Evolutionary conservation across 2,329 filamentous ascomycete genomes (phyloP), one percentile per base, ranked within the genome.

Genomic region (Pleoardoris graminearum): DNA sequence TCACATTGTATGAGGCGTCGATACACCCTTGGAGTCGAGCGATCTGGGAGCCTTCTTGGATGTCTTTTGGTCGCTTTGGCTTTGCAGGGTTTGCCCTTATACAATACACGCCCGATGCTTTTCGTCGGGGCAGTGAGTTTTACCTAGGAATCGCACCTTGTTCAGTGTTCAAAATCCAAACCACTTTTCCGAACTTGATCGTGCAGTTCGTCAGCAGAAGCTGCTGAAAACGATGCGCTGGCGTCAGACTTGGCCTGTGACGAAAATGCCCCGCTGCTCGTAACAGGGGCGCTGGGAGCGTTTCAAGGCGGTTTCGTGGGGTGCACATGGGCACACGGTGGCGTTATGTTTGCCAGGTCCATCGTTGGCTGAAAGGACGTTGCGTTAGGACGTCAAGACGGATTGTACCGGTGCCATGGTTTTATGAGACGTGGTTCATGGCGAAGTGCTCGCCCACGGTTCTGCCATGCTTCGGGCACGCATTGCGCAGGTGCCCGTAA

Each of bases 61-160:
- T 67, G 53, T 60, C 62, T 68, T 53, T 48, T 55, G 46, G 41
- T 53, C 53, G 61, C 50, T 56, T 53, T 61, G 58, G 45, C 58
- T 59, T 61, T 33, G 52, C 57, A 56, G 61, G 50, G 43, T 36
- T 56, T 50, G 64, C 65, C 58, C 59, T 66, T 53, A 55, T 61
- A 64, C 57, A 56, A 66, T 64, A 69, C 68, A 72, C 67, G 68
- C 69, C 67, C 66, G 41, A 32, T 35, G 25, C n/a, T 27, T 8
- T 25, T 45, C 57, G 50, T 30, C 64, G 67, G 68, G 69, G 70
- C 68, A 72, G 70, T 72, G 69, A 65, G 54, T 61, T 64, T 61
- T 49, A 35, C 59, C 42, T 35, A 45, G 29, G 29, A 45, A 46
- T 46, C 33, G 22, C 37, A 42, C 12, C 47, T 42, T 48, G 12